phyloP scores from a whole-genome alignment of 176 grass and related monocot species.

The Oryza glaberrima region DNA sequence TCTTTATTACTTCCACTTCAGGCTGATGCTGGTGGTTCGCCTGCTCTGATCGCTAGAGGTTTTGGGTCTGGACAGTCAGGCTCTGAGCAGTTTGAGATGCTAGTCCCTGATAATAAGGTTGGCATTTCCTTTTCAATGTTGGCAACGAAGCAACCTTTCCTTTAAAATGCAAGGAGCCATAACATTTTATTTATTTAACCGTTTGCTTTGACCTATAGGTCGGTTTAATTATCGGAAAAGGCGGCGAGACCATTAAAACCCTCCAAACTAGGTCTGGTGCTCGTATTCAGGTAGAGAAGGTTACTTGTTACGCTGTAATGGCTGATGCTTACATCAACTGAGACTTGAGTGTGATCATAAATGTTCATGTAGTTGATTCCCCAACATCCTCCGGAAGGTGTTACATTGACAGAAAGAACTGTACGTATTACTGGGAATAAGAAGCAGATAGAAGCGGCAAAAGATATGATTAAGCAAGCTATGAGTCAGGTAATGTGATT shows the following conservation, averaged over 20 bases:
- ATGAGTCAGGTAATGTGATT: conserved; percentile 76
- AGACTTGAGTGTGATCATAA: conserved; percentile 10
- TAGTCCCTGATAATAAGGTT: conserved; percentile 91
- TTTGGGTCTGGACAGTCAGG: conserved; percentile 73
- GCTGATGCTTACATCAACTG: neutral
- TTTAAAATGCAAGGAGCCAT: neutral
- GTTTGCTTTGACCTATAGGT: conserved; percentile 51
- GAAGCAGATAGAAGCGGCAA: conserved; percentile 89
- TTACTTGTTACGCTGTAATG: conserved; percentile 40
- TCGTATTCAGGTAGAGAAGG: conserved; percentile 78
- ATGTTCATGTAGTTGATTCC: conserved; percentile 74
- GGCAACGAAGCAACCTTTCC: neutral
- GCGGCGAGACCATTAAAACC: conserved; percentile 87
- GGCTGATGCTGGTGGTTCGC: conserved; percentile 91
- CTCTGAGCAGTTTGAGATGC: conserved; percentile 83
- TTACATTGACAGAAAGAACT: conserved; percentile 78
- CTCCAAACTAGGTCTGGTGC: conserved; percentile 89
- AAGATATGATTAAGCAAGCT: conserved; percentile 87
- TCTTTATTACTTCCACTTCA: conserved; percentile 39
- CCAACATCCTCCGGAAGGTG: conserved; percentile 78
- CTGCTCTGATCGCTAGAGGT: conserved; percentile 81
- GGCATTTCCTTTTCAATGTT: conserved; percentile 7
- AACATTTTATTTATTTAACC: conserved; percentile 25
- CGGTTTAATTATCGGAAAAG: conserved; percentile 94
- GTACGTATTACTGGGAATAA: conserved; percentile 86